Conservation (phyloP, 495 filamentous ascomycete species). For the Daldinia decipiens region DNA sequence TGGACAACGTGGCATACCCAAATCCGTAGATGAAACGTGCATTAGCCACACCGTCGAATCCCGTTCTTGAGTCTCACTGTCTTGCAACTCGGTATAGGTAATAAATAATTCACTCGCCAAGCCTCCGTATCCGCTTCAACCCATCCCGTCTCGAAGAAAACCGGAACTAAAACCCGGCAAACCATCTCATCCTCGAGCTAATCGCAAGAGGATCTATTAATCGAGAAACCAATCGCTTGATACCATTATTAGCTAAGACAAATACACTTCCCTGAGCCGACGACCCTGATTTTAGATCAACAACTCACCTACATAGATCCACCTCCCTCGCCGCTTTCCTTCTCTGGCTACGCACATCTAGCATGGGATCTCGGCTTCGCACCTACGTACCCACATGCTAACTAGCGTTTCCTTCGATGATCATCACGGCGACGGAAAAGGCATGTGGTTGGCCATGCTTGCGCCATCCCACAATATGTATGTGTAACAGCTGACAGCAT, state of each 20-base stretch:
- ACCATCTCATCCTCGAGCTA: conserved; percentile 22
- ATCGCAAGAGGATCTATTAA: conserved; percentile 16
- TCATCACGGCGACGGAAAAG: conserved; percentile 22
- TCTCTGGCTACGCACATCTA: conserved; percentile 35
- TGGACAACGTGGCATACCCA: conserved; percentile 30
- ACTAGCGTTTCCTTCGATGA: conserved; percentile 27
- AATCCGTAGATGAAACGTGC: conserved; percentile 25
- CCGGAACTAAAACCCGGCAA: conserved; percentile 33
- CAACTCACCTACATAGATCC: conserved; percentile 23
- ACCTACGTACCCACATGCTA: conserved; percentile 5
- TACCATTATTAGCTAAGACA: conserved; percentile 8
- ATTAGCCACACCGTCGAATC: conserved; percentile 24
- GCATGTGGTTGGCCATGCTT: conserved; percentile 1
- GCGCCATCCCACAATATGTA: not conserved
- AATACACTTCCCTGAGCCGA: not conserved
- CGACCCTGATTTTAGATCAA: conserved; percentile 39
- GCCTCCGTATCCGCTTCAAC: conserved; percentile 28
- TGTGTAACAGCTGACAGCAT: conserved; percentile 33
- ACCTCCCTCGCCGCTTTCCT: conserved; percentile 14
- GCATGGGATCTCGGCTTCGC: conserved; percentile 33
- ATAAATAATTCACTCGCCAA: conserved; percentile 33
- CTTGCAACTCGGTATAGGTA: conserved; percentile 23
- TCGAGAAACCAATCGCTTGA: conserved; percentile 23
- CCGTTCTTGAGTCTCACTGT: conserved; percentile 6
- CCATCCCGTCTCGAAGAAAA: conserved; percentile 15